These are phyloP conservation scores for Rhizoctonia solani DNA, from an alignment of 1,284 basidiomycete genomes.

Conservation along the genomic window DNA sequence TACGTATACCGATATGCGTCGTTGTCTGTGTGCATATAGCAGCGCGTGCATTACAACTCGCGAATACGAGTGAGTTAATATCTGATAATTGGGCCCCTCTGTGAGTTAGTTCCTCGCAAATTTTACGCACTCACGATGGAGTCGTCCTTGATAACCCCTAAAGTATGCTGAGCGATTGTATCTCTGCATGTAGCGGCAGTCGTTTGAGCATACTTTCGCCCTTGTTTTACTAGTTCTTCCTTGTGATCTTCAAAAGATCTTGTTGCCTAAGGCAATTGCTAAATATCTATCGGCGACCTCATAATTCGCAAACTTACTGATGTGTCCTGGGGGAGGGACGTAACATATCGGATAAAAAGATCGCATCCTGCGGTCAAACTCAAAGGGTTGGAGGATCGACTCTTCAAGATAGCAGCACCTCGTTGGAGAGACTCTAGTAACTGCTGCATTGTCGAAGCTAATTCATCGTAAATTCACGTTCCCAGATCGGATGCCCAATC, in stretches of 20 bases:
- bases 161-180: conserved; percentile 87
- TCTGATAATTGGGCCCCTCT: conserved; percentile 59
- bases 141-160: conserved; percentile 93
- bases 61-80: conserved; percentile 94
- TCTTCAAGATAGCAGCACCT: conserved; percentile 68
- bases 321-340: conserved; percentile 80
- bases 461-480: conserved; percentile 39
- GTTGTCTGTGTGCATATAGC: conserved; percentile 83
- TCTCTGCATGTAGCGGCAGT: conserved; percentile 85
- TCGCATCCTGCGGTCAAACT: conserved; percentile 89
- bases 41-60: conserved; percentile 95
- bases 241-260: conserved; percentile 83
- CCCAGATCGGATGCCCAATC: conserved; percentile 30
- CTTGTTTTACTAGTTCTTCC: conserved; percentile 76
- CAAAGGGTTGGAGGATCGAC: conserved; percentile 74
- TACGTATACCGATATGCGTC: conserved; percentile 96
- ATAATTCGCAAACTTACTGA: conserved; percentile 59
- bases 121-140: conserved; percentile 66
- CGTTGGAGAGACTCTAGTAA: conserved; percentile 81
- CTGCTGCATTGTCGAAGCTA: conserved; percentile 89
- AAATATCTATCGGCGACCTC: background rate
- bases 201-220: conserved; percentile 67
- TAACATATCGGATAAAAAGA: conserved; percentile 87
- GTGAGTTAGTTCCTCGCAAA: background rate
- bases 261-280: conserved; percentile 2